Evolutionary conservation across 2,329 filamentous ascomycete species (phyloP).

Genomic region (Pseudocercospora vitis): DNA sequence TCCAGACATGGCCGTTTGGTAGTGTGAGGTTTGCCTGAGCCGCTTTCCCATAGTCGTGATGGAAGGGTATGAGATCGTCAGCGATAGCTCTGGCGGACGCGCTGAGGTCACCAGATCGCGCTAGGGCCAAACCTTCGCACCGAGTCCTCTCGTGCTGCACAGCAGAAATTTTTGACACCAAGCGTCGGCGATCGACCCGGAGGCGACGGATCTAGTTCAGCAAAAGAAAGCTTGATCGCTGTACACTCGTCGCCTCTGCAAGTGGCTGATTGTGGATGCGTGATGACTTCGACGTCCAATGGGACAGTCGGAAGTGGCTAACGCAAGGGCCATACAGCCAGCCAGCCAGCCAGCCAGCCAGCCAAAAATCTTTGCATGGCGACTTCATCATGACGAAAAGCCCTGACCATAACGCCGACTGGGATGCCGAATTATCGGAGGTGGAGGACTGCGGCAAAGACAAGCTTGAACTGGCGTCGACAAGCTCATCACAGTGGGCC

Average conservation of each 20-base stretch:
- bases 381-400: conserved; percentile 1
- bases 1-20: background rate
- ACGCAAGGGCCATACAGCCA: background rate
- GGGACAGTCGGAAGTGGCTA: background rate
- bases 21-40: background rate
- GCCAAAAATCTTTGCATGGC: background rate
- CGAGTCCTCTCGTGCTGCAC: background rate
- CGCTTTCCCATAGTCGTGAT: background rate
- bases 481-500: conserved; percentile 2
- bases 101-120: conserved; percentile 3
- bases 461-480: background rate
- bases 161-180: conserved; percentile 4
- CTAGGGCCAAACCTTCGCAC: background rate
- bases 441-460: too few species aligned
- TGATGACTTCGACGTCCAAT: conserved; percentile 7
- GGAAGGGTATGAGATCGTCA: conserved; percentile 1
- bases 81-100: conserved; percentile 2
- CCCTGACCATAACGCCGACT: background rate
- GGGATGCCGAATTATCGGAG: background rate
- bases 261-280: background rate
- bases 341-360: background rate
- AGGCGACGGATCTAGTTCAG: background rate
- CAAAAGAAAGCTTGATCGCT: conserved; percentile 6
- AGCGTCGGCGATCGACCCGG: conserved; percentile 5
- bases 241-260: background rate